Conservation (phyloP, 2,329 filamentous ascomycete species). For the Coniochaeta hoffmannii region DNA sequence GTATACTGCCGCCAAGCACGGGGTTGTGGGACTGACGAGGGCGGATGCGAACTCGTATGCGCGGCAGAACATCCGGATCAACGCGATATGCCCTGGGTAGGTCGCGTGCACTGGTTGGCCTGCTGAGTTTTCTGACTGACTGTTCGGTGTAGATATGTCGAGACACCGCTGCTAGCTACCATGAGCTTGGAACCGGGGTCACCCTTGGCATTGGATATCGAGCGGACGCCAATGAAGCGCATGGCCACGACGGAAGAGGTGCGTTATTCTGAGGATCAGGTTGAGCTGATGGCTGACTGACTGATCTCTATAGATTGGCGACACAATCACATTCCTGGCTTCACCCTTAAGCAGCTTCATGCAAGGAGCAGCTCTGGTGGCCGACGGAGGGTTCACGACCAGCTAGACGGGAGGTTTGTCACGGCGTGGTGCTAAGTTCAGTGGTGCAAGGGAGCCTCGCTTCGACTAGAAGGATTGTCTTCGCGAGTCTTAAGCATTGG, state of each 20-base stretch:
- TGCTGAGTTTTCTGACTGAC: background rate
- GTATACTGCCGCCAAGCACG: constrained; percentile 47
- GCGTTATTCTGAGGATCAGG: background rate
- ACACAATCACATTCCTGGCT: constrained; percentile 42
- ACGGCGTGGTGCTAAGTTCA: no score
- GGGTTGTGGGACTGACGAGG: constrained; percentile 43
- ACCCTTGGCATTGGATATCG: constrained; percentile 29
- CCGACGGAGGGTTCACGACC: constrained; percentile 35
- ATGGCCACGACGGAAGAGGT: constrained; percentile 38
- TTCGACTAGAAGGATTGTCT: no score
- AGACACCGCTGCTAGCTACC: constrained; percentile 23
- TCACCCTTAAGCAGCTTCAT: constrained; percentile 46
- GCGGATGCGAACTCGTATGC: constrained; percentile 47
- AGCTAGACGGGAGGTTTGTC: background rate
- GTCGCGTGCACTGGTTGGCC: background rate
- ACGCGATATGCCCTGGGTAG: constrained; percentile 49
- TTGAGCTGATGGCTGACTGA: background rate
- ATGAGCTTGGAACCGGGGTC: constrained; percentile 17
- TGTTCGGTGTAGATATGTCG: constrained; percentile 27
- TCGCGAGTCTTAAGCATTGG: no score
- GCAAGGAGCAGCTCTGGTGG: constrained; percentile 37
- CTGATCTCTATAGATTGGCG: constrained; percentile 28
- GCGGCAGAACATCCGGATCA: constrained; percentile 45
- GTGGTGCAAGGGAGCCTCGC: no score
- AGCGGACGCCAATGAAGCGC: constrained; percentile 38